These are phyloP conservation scores for Rheum nobile DNA, from an alignment of 148 eudicot genomes.

Conservation along the genomic window DNA sequence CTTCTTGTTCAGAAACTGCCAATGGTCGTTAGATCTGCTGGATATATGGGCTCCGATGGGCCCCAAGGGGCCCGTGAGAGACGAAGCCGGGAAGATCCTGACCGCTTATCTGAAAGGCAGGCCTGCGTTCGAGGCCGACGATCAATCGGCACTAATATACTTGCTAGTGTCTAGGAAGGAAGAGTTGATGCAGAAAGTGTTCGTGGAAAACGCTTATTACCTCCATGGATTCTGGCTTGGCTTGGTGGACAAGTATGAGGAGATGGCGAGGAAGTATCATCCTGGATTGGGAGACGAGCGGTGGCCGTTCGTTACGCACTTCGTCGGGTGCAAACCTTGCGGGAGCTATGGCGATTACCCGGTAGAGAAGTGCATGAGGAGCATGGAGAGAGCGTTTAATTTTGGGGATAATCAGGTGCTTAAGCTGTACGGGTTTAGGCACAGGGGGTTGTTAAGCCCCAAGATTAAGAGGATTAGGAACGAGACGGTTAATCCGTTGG, in stretches of 20 bases:
- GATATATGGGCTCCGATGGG: constrained; percentile 57
- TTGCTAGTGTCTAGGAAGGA: not conserved
- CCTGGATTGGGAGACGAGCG: constrained; percentile 87
- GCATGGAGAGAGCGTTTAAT: constrained; percentile 92
- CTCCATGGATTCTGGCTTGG: constrained; percentile 87
- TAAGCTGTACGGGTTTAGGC: constrained; percentile 76
- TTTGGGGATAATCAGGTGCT: constrained; percentile 89
- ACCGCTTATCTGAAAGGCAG: constrained; percentile 31
- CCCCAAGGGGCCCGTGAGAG: constrained; percentile 39
- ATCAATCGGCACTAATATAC: constrained; percentile 6
- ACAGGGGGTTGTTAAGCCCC: constrained; percentile 70
- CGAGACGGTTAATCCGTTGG: constrained; percentile 49
- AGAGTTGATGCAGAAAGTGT: constrained; percentile 10
- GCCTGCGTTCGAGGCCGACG: constrained; percentile 18
- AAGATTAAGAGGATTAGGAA: constrained; percentile 73
- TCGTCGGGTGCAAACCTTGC: constrained; percentile 91
- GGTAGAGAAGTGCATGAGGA: constrained; percentile 70
- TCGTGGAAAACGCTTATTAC: constrained; percentile 63
- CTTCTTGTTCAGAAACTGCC: constrained; percentile 50
- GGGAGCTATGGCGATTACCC: constrained; percentile 83
- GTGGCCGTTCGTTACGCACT: constrained; percentile 86
- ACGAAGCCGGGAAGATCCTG: constrained; percentile 37
- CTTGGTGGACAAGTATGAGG: constrained; percentile 77
- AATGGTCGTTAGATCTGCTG: constrained; percentile 59
- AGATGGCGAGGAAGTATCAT: constrained; percentile 57